phyloP scores from a whole-genome alignment of 768 basidiomycete genomes.

The Suillus subaureus region DNA sequence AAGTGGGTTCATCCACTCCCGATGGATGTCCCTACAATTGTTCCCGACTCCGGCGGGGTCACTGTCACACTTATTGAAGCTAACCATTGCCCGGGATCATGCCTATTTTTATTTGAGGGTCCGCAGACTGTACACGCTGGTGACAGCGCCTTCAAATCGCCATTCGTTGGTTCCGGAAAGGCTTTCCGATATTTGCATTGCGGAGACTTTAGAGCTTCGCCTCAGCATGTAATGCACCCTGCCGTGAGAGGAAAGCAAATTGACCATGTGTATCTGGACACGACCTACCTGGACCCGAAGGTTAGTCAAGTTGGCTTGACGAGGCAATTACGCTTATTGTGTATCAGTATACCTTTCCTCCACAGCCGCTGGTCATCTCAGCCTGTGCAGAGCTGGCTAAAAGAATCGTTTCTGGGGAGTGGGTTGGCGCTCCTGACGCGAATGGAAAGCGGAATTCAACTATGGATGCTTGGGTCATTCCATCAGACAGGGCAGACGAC shows the following conservation, averaged over 20 bases:
- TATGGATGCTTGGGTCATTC: conserved; percentile 57
- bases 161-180: conserved; percentile 66
- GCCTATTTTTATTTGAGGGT: conserved; percentile 93
- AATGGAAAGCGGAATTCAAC: conserved; percentile 33
- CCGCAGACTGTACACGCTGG: conserved; percentile 87
- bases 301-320: conserved; percentile 32
- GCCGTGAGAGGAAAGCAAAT: conserved; percentile 78
- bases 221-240: conserved; percentile 84
- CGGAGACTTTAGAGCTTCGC: conserved; percentile 91
- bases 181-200: conserved; percentile 93
- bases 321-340: conserved; percentile 9
- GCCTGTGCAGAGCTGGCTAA: conserved; percentile 87
- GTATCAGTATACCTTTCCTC: conserved; percentile 86
- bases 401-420: conserved; percentile 50
- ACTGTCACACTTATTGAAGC: conserved; percentile 94
- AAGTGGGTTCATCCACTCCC: conserved; percentile 91
- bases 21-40: conserved; percentile 69
- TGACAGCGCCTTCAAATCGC: conserved; percentile 74
- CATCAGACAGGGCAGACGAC: conserved; percentile 21
- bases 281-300: conserved; percentile 92
- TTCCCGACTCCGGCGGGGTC: conserved; percentile 86
- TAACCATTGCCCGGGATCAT: conserved; percentile 98
- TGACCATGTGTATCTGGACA: conserved; percentile 92
- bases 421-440: conserved; percentile 27
- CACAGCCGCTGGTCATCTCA: conserved; percentile 90